These are phyloP conservation scores for Fusarium tuaranense DNA, from an alignment of 2,329 filamentous ascomycete species.

Conservation along the genomic window DNA sequence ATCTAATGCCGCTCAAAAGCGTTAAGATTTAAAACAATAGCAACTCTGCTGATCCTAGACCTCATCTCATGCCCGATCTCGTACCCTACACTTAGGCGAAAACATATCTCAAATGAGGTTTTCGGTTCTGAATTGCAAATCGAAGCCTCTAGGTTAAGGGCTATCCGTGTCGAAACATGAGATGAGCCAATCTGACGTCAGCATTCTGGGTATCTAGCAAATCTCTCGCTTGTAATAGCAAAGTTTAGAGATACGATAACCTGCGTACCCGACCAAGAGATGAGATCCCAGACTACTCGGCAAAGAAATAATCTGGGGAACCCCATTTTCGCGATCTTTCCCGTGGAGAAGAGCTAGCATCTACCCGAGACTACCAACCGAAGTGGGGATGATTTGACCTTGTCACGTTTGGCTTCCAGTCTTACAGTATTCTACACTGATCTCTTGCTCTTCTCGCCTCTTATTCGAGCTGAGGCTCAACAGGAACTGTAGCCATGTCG, in stretches of 20 bases:
- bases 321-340: constrained; percentile 4
- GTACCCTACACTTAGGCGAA: not conserved
- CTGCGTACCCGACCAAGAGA: not conserved
- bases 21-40: not conserved
- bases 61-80: not conserved
- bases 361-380: not conserved
- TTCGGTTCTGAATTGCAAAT: not conserved
- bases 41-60: not conserved
- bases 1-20: not conserved
- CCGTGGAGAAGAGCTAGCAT: not conserved
- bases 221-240: not conserved
- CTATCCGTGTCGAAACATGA: not conserved
- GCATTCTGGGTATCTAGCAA: not conserved
- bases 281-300: not conserved
- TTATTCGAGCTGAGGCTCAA: not conserved
- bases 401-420: not conserved
- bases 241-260: not conserved
- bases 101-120: not conserved
- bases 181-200: not conserved
- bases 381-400: not conserved
- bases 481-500: not conserved
- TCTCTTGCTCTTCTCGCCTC: not conserved
- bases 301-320: not conserved
- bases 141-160: not conserved
- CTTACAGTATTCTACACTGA: no score